Base-by-base conservation (phyloP, 805 yeast species). In the Wickerhamomyces alni region DNA sequence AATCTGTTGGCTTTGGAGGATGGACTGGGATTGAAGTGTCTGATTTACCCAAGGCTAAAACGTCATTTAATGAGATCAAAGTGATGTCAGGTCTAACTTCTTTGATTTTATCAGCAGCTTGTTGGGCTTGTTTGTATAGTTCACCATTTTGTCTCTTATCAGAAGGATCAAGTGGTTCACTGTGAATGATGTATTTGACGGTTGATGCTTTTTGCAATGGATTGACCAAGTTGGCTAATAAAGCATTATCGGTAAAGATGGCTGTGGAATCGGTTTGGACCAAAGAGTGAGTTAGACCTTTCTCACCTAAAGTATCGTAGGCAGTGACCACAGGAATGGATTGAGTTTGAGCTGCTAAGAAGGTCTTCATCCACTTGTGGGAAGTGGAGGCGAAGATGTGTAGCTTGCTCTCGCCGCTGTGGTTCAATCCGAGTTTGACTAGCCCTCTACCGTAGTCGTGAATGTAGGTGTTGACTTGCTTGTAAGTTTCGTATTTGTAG, bases 351-450 rank as follows among this genome's bases (percentile, higher is more conserved):
- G 87, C 73, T 13, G 89, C 96, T 43, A 87, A 61, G 48, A 79
- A 91, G 25, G 86, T 75, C 65, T 86, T 84, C 87, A 91, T 76
- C 98, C 98, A 91, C 57, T 77, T 78, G 41, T 77, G 82, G 13
- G 95, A 84, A 12, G 99, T 93, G 17, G 85, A 63, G 19, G 96
- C 96, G 64, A 81, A 93, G 39, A 91, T 74, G 61, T 88, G 96
- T 51, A 91, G 59, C 50, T 75, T 77, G 49, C 80, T 81, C 25
- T 63, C 65, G 48, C 74, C 72, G 21, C 61, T 59, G 16, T 94
- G 87, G 46, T 65, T 54, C 44, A 93, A 50, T 11, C 98, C 99
- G 31, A 83, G 58, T 50, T 77, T 70, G 37, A 76, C 70, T 42
- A 93, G 70, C 45, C 97, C 99, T 42, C 80, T 74, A 46, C 95